Base-by-base conservation (phyloP, 805 yeast genomes). In the Spathaspora gorwiae region DNA sequence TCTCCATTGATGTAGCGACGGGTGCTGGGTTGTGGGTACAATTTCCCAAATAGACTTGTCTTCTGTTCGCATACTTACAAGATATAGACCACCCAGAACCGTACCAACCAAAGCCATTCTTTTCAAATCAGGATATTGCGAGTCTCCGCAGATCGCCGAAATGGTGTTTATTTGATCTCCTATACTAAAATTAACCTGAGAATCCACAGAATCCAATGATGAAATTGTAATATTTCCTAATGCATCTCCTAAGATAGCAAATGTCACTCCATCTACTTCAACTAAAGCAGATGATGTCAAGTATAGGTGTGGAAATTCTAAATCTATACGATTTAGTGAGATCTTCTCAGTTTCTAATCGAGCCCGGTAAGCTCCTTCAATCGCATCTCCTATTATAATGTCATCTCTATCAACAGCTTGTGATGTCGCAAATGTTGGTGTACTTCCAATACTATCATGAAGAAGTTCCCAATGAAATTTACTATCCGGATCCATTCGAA, bases 1-100 rank as follows among this genome's bases (percentile, higher is more conserved):
- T 11, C 32, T 9, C 32, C 32, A 29, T 29, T 29, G 32, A 29
- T 29, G 32, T 29, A 9, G 12, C 32, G 24, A 19, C 5, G 24
- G 24, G 2, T 19, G 24, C 5, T 19, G 24, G 24, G 24, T 19
- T 19, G 24, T 29, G 32, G 9, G 3, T 29, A 9, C 32, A 29
- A 29, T 11, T 6, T 11, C 32, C 32, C 6, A 11, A 29, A 29
- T 9, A 9, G 12, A 9, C 12, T 29, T 29, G 12, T 29, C 32
- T 9, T 29, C 12, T 11, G 9, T 29, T 11, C 9, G 12, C 12
- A 29, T 9, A 31, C 44, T 43, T 13, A 46, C 14, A 12, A 46
- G 14, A 34, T 43, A 46, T n/a, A 43, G 9, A 12, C 47, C 49
- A 8, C 49, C 49, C 49, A 46, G 49, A 8, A 40, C 35, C 32